Evolutionary conservation across 2,329 filamentous ascomycete genomes (phyloP), one percentile per base, ranked within the genome.

Genomic region (Aspergillus sp.): DNA sequence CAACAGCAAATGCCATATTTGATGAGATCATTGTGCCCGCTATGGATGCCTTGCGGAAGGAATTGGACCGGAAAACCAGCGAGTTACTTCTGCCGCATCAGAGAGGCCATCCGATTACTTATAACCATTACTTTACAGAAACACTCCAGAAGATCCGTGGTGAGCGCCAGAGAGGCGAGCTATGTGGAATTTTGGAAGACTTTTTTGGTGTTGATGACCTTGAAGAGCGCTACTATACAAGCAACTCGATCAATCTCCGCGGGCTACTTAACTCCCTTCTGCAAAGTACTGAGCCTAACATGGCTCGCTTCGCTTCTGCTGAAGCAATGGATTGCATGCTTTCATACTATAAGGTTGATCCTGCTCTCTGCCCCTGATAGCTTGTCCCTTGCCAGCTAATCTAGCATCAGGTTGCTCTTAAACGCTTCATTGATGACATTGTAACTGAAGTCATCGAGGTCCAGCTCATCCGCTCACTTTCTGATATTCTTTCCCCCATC

Each of bases 1-100:
- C 71, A 9, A 70, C 74, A 27, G 60, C 65, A 0, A 59, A 61
- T 7, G 61, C 60, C 3, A 55, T 79, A 3, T 44, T 64, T 3
- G 52, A 53, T 10, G 51, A 67, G 4, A 63, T 71, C 8, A 60
- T 78, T 12, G 60, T 71, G 10, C 68, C 63, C 8, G 63, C 66
- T 5, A 62, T 80, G 19, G 52, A 69, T 1, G 46, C 61, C 1
- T 53, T 73, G 9, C 50, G 70, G 7, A 35, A 51, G 3, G 52
- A 51, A 3, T 62, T 76, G 1, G 60, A 70, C 5, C 48, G 52
- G 0, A 77, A 77, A 53, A 61, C 72, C 1, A 44, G 48, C 0
- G 69, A 75, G 43, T 55, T 83, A 2, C 57, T 82, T 0, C 55
- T 60, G 7, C 73, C 64, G 4, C 68, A 76, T 60, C 73, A 53